Conservation (phyloP, 1,139 yeast species). For the Pichia sp. region DNA sequence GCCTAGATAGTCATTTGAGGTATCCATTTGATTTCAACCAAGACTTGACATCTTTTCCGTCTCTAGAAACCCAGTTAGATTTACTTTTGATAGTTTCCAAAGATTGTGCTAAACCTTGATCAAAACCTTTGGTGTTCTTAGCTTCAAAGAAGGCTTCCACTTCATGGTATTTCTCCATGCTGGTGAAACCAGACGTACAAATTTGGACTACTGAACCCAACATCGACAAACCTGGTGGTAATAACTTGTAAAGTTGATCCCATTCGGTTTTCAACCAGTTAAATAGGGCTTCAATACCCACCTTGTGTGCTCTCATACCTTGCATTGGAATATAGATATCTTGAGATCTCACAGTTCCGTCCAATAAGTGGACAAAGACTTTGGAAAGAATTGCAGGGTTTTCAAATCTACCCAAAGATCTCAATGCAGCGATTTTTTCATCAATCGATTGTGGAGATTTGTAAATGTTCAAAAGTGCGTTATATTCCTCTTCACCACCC, state of each 20-base stretch:
- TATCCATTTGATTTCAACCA: slow-evolving; percentile 30
- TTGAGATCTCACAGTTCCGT: slow-evolving; percentile 72
- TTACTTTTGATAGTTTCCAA: slow-evolving; percentile 51
- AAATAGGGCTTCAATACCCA: slow-evolving; percentile 69
- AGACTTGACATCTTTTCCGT: slow-evolving; percentile 28
- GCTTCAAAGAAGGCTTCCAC: slow-evolving; percentile 50
- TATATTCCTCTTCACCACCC: slow-evolving; percentile 58
- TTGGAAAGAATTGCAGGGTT: slow-evolving; percentile 54
- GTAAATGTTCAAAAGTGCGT: slow-evolving; percentile 61
- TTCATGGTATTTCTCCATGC: slow-evolving; percentile 48
- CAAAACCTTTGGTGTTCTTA: slow-evolving; percentile 59
- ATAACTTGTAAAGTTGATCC: slow-evolving; percentile 55
- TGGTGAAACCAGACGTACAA: slow-evolving; percentile 62
- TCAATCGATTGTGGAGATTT: slow-evolving; percentile 61
- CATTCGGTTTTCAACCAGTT: slow-evolving; percentile 74
- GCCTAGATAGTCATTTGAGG: slow-evolving; percentile 14
- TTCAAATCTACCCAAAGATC: slow-evolving; percentile 68
- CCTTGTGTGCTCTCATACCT: slow-evolving; percentile 58
- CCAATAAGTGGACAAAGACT: slow-evolving; percentile 57
- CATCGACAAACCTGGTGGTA: slow-evolving; percentile 83
- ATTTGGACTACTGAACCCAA: slow-evolving; percentile 66
- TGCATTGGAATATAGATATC: slow-evolving; percentile 77
- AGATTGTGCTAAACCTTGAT: slow-evolving; percentile 54
- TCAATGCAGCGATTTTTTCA: slow-evolving; percentile 72
- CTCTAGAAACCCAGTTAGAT: slow-evolving; percentile 43